Conservation (phyloP, 179 eudicot species). For the Sideroxylon spinosum region DNA sequence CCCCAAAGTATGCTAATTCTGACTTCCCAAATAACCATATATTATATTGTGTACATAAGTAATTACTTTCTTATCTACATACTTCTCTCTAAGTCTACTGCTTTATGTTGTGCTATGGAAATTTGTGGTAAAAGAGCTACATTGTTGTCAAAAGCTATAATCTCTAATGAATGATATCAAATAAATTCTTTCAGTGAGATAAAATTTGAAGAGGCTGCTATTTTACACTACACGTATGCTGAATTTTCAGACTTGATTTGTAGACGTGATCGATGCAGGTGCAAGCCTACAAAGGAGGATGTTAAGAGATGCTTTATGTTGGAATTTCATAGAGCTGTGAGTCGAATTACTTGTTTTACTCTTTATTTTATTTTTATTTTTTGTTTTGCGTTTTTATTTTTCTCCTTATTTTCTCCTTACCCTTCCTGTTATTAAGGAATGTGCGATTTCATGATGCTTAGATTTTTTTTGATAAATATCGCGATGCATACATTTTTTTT, state of each 20-base stretch:
- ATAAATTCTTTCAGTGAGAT: slow-evolving; percentile 49
- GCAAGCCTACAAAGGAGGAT: slow-evolving; percentile 89
- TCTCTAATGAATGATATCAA: background rate
- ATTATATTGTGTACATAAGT: background rate
- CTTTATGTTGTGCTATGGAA: background rate
- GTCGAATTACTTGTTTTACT: slow-evolving; percentile 24
- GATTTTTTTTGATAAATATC: background rate
- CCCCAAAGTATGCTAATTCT: slow-evolving; percentile 58
- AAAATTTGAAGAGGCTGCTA: slow-evolving; percentile 82
- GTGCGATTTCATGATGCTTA: too few relatives aligned
- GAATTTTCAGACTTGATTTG: slow-evolving; percentile 85
- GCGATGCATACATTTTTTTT: too few relatives aligned
- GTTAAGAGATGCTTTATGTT: slow-evolving; percentile 90
- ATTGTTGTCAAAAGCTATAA: too few relatives aligned
- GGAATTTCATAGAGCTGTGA: slow-evolving; percentile 86
- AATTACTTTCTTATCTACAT: background rate
- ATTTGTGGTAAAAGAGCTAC: background rate
- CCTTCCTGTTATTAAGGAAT: background rate
- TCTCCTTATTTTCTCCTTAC: background rate
- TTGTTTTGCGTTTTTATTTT: background rate
- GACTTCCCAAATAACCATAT: slow-evolving; percentile 1
- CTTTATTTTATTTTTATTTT: background rate
- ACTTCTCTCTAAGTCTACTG: background rate
- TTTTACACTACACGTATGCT: slow-evolving; percentile 71
- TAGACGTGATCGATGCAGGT: slow-evolving; percentile 85